These are phyloP conservation scores for Microsporum ferrugineum DNA, from an alignment of 2,329 filamentous ascomycete genomes.

Conservation along the genomic window DNA sequence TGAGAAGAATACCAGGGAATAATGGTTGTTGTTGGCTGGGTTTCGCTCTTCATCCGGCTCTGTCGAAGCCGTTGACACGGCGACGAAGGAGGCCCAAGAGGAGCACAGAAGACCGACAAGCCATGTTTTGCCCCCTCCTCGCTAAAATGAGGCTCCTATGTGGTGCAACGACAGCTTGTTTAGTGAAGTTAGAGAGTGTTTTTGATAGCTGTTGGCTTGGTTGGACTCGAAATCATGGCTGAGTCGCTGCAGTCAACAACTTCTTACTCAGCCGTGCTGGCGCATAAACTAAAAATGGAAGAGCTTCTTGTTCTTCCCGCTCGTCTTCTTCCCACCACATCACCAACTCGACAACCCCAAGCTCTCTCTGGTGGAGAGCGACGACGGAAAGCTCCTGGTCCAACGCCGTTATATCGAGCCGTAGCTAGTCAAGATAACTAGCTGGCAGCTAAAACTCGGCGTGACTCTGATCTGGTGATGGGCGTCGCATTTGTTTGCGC, in stretches of 20 bases:
- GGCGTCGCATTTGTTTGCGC: not conserved
- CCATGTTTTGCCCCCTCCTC: not conserved
- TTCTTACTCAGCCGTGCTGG: not conserved
- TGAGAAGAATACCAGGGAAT: not conserved
- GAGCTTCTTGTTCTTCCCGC: not conserved
- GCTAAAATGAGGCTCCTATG: not conserved
- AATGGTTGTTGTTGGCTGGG: not conserved
- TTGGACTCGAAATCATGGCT: not conserved
- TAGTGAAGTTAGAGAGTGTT: not conserved
- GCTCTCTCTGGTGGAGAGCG: not conserved
- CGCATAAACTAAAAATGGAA: not conserved
- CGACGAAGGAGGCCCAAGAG: not conserved
- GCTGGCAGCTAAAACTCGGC: not conserved
- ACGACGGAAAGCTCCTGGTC: not conserved
- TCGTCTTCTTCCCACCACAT: not conserved
- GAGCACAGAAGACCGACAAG: not conserved
- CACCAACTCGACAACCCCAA: not conserved
- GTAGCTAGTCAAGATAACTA: not conserved
- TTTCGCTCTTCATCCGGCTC: not conserved
- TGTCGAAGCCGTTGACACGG: not conserved
- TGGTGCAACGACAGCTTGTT: not conserved
- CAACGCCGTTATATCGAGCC: not conserved
- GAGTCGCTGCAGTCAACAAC: not conserved
- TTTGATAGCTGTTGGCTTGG: not conserved
- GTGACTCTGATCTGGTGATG: conserved; percentile 1